Percentiles rank a stretch among this genome's conserved stretches.
These are phyloP conservation scores for Fusarium sp. DNA, from an alignment of 2,329 filamentous ascomycete species.

Conservation along the genomic window DNA sequence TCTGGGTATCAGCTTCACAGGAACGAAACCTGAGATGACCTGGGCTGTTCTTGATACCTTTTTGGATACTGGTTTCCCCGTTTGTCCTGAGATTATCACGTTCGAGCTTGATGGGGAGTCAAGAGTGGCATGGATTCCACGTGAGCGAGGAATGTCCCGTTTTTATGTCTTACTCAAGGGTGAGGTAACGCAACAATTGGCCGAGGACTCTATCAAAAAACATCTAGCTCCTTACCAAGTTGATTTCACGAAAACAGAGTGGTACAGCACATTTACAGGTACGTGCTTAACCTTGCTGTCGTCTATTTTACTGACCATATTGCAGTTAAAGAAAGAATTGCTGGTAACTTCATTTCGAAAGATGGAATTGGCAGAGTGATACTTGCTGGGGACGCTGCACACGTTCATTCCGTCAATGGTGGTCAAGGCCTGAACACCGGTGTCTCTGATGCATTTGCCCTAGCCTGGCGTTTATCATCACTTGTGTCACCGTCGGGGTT, in stretches of 20 bases:
- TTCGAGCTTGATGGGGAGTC: conserved; percentile 60
- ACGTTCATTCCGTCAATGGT: conserved; percentile 67
- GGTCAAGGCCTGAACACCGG: conserved; percentile 71
- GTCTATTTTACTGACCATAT: neutral
- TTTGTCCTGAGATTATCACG: conserved; percentile 60
- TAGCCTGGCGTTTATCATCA: conserved; percentile 63
- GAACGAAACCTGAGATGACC: conserved; percentile 62
- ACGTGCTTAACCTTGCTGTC: conserved; percentile 46
- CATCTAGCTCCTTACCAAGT: conserved; percentile 59
- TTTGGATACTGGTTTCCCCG: conserved; percentile 61
- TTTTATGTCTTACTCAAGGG: conserved; percentile 62
- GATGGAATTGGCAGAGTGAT: conserved; percentile 59
- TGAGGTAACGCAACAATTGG: conserved; percentile 55
- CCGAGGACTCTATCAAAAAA: conserved; percentile 56
- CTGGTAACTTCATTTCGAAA: conserved; percentile 54
- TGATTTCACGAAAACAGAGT: conserved; percentile 59
- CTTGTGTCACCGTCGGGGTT: conserved; percentile 44
- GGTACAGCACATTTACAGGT: conserved; percentile 64
- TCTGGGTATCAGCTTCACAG: conserved; percentile 56
- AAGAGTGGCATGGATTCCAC: conserved; percentile 61
- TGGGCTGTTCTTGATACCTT: conserved; percentile 63
- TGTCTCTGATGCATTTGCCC: conserved; percentile 65
- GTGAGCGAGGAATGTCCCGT: conserved; percentile 60
- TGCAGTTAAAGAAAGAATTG: conserved; percentile 57
- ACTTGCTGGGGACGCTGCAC: conserved; percentile 67